phyloP scores from a whole-genome alignment of 768 basidiomycete species.

The Mycena albidolilacea region DNA sequence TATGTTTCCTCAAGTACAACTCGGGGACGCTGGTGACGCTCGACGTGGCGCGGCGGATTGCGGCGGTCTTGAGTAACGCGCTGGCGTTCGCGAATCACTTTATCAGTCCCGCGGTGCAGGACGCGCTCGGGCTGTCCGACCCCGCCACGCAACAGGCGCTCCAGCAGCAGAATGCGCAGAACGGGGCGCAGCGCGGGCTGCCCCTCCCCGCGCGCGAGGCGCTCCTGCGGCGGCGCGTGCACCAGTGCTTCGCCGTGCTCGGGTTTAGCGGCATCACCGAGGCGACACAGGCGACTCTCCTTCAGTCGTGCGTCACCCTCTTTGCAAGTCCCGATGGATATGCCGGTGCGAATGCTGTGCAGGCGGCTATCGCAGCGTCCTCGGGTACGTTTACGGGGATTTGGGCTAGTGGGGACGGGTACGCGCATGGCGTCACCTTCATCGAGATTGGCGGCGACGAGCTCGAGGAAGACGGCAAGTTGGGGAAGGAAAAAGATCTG shows the following conservation, averaged over 20 bases:
- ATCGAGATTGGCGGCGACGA: constrained; percentile 66
- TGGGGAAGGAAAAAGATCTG: constrained; percentile 61
- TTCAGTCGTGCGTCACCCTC: constrained; percentile 85
- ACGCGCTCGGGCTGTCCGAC: constrained; percentile 60
- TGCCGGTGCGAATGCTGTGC: constrained; percentile 80
- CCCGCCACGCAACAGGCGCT: constrained; percentile 32
- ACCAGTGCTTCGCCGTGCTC: constrained; percentile 90
- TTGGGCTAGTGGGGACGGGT: constrained; percentile 91
- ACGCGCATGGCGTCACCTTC: constrained; percentile 91
- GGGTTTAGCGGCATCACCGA: constrained; percentile 87
- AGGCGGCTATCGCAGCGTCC: constrained; percentile 92
- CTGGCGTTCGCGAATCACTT: constrained; percentile 91
- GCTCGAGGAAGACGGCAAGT: constrained; percentile 51
- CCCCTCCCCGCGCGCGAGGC: constrained; percentile 85
- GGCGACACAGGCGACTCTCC: constrained; percentile 82
- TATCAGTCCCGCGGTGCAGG: constrained; percentile 77
- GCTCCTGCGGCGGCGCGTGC: constrained; percentile 85
- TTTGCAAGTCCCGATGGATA: constrained; percentile 93
- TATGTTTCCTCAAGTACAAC: constrained; percentile 91
- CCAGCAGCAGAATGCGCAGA: constrained; percentile 27
- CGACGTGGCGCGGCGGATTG: constrained; percentile 91
- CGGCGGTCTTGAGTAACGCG: constrained; percentile 89
- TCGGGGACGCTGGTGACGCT: constrained; percentile 82
- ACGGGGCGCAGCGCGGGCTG: constrained; percentile 45
- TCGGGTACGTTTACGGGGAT: constrained; percentile 87